Evolutionary conservation across 345 rosid species (phyloP).

Genomic region (Psidium guajava): DNA sequence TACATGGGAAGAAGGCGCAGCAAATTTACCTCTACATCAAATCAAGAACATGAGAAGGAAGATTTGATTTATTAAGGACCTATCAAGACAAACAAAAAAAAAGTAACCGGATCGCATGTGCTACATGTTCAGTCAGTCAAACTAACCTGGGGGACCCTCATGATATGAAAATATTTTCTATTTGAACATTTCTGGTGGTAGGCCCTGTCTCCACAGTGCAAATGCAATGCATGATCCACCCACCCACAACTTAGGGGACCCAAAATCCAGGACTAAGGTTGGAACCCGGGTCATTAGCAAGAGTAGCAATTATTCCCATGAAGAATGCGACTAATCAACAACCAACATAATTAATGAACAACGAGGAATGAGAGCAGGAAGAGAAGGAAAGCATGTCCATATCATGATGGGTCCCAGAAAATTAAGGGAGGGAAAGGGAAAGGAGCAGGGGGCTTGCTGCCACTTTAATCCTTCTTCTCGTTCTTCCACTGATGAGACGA

Average conservation of each 20-base stretch:
- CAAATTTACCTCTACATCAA: background rate
- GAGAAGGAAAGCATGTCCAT: conserved; percentile 12
- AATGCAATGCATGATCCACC: background rate
- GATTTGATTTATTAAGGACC: background rate
- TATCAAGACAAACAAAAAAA: background rate
- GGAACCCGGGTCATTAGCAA: conserved; percentile 8
- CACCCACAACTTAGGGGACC: conserved; percentile 9
- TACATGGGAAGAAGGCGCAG: background rate
- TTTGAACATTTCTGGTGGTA: background rate
- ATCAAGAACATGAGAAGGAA: background rate
- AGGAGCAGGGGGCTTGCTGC: conserved; percentile 13
- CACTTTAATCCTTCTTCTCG: conserved; percentile 9
- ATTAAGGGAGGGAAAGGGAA: background rate
- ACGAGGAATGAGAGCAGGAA: conserved; percentile 5
- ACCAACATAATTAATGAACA: conserved; percentile 7
- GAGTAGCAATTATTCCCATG: background rate
- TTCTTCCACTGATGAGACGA: conserved; percentile 8
- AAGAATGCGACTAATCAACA: conserved; percentile 11
- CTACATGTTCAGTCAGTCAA: conserved; percentile 9
- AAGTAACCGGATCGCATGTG: background rate
- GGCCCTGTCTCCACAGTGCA: conserved; percentile 4
- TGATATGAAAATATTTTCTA: conserved; percentile 3
- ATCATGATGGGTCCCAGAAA: background rate
- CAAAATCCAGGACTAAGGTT: background rate
- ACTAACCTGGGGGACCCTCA: background rate